Percentiles rank a stretch among this genome's conserved stretches.
phyloP scores from a whole-genome alignment of 2,329 filamentous ascomycete genomes.

The Botrytis pseudocinerea region DNA sequence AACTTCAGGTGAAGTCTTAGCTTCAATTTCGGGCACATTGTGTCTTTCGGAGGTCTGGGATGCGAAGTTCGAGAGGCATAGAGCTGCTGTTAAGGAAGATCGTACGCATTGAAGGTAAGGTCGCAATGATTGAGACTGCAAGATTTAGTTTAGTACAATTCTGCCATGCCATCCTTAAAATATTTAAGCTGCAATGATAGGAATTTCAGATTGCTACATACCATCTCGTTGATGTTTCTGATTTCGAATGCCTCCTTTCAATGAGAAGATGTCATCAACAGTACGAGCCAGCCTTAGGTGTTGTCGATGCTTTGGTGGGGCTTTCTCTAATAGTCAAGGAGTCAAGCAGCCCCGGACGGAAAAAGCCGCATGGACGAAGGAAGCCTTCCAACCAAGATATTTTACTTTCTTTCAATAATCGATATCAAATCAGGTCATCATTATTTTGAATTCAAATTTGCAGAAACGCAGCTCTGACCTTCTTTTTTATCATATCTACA shows the following conservation, averaged over 20 bases:
- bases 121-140: conserved; percentile 88
- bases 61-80: conserved; percentile 94
- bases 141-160: background rate
- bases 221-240: conserved; percentile 24
- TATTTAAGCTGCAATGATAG: background rate
- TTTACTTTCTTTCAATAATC: background rate
- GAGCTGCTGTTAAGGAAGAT: conserved; percentile 87
- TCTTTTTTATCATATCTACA: accelerated
- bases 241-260: conserved; percentile 13
- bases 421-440: background rate
- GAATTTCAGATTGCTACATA: conserved; percentile 7
- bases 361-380: background rate
- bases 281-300: conserved; percentile 24
- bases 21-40: conserved; percentile 97
- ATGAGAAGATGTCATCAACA: conserved; percentile 19
- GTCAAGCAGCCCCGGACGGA: conserved; percentile 30
- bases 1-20: conserved; percentile 87
- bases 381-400: background rate
- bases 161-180: background rate
- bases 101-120: conserved; percentile 96
- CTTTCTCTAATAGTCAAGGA: conserved; percentile 6
- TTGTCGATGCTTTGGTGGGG: conserved; percentile 31
- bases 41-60: conserved; percentile 95
- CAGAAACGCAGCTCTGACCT: accelerated
- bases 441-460: background rate